A percentile compares a stretch with the other conserved stretches of the same genome.
These are phyloP conservation scores for Cytidiella melzeri DNA, from an alignment of 768 basidiomycete genomes.

Conservation along the genomic window DNA sequence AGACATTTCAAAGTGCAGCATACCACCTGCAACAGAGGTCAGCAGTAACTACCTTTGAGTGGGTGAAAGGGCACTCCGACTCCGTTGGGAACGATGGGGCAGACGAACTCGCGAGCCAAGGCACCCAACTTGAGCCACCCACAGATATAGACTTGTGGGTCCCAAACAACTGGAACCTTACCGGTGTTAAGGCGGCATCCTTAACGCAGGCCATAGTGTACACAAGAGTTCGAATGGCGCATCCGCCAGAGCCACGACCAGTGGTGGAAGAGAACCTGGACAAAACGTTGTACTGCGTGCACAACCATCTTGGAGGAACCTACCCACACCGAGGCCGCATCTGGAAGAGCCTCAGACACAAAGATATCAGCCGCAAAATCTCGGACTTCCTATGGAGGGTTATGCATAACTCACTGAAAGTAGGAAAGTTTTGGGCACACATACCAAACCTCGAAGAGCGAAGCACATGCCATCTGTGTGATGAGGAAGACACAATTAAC, in stretches of 20 bases:
- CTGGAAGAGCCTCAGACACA: neutral
- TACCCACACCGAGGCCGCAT: neutral
- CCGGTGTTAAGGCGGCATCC: constrained; percentile 12
- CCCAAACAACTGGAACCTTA: neutral
- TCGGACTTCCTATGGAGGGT: constrained; percentile 11
- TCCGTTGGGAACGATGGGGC: constrained; percentile 21
- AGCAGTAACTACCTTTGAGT: constrained; percentile 19
- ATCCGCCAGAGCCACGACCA: too few relatives aligned
- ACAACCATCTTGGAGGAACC: neutral
- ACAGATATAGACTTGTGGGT: neutral
- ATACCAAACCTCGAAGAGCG: neutral
- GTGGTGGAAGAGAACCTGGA: neutral
- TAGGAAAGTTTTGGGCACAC: constrained; percentile 15
- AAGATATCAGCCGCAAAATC: neutral
- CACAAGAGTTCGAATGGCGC: constrained; percentile 1
- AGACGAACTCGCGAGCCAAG: constrained; percentile 17
- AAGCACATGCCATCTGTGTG: neutral
- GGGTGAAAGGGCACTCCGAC: constrained; percentile 19
- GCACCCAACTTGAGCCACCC: neutral
- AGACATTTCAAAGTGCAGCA: neutral
- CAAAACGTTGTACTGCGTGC: neutral
- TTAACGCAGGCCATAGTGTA: constrained; percentile 19
- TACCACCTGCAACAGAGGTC: constrained; percentile 8
- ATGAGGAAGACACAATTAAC: neutral
- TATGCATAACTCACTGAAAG: constrained; percentile 1